Base-by-base conservation (phyloP, 2,329 filamentous ascomycete species). In the Colletotrichum navitas region DNA sequence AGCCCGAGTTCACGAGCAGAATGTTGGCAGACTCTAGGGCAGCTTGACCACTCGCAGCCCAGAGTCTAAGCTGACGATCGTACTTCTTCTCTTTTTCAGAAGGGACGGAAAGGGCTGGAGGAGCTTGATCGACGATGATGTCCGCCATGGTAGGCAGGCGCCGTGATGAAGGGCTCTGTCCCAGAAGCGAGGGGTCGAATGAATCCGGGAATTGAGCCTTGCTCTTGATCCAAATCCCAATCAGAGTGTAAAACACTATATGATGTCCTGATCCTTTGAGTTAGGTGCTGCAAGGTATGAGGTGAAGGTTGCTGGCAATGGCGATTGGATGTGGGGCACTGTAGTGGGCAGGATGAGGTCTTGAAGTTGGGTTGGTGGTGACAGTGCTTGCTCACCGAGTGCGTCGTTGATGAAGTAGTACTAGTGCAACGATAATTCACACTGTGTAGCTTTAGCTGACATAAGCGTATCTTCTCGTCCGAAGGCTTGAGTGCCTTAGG, bases 61-160 rank as follows among this genome's bases (percentile, higher is more conserved):
- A 99, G 18, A 99, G 85, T 64, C 97, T 92, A 51, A 99, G 90
- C 82, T 99, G 96, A 64, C 96, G 91, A 81, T 99, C 96, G 83
- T 99, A 99, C 79, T 94, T 97, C 81, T 89, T 89, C 74, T 90
- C 88, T 78, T 90, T 90, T 74, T 89, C 88, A 6, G 88, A 87
- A 11, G 87, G 88, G 0, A 85, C 86, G 39, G 85, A 83, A 49
- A 88, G 83, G 24, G 85, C 79, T 1, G 84, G 84, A n/a, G 83
- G 84, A 8, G 82, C 85, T 74, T 86, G 84, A 75, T 76, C 81
- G 73, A 76, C 80, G 71, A 85, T 79, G 61, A 83, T 81, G 76
- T 85, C 83, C 24, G 84, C 82, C 85, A 86, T 86, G 5, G 32
- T 49, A 63, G 58, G 41, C 16, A 36, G 49, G n/a, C 29, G 49